A percentile compares a stretch with the other conserved stretches of the same genome.
These are phyloP conservation scores for Ambrosiella cleistominuta DNA, from an alignment of 2,329 filamentous ascomycete genomes.

Conservation along the genomic window DNA sequence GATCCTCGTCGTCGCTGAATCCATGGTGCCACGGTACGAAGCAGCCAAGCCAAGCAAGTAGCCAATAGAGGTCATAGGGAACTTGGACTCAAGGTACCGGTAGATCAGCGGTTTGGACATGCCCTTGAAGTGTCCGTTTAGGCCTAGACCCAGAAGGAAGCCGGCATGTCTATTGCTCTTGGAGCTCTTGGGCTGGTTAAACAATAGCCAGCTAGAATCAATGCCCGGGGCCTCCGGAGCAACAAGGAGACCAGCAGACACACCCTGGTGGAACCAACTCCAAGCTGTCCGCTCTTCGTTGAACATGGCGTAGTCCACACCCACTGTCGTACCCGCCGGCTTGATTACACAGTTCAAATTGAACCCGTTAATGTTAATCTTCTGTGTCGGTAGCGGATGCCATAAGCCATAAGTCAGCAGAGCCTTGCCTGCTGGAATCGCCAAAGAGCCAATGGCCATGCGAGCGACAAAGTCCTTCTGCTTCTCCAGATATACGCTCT, in stretches of 20 bases:
- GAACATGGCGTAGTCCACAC: constrained; percentile 73
- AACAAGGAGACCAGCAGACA: constrained; percentile 80
- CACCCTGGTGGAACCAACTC: constrained; percentile 96
- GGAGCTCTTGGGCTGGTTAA: constrained; percentile 77
- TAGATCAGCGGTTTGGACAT: constrained; percentile 97
- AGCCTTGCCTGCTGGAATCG: constrained; percentile 71
- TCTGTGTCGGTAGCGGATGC: constrained; percentile 79
- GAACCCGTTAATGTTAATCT: constrained; percentile 76
- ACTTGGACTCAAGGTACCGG: constrained; percentile 97
- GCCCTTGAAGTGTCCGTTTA: constrained; percentile 87
- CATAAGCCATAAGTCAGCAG: constrained; percentile 78
- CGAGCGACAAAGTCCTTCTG: constrained; percentile 82
- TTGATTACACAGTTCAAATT: constrained; percentile 84
- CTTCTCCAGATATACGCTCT: constrained; percentile 74
- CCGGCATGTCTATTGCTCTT: constrained; percentile 96
- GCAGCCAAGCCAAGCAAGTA: constrained; percentile 82
- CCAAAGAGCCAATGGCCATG: constrained; percentile 71
- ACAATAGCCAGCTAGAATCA: constrained; percentile 96
- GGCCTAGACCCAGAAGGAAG: constrained; percentile 72
- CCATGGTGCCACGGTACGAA: constrained; percentile 93
- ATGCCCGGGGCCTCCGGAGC: constrained; percentile 82
- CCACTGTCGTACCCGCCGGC: constrained; percentile 78
- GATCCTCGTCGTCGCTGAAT: constrained; percentile 79
- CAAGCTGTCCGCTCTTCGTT: constrained; percentile 95
- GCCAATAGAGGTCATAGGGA: constrained; percentile 97